phyloP scores from a whole-genome alignment of 148 eudicot species.

The Bassia scoparia region DNA sequence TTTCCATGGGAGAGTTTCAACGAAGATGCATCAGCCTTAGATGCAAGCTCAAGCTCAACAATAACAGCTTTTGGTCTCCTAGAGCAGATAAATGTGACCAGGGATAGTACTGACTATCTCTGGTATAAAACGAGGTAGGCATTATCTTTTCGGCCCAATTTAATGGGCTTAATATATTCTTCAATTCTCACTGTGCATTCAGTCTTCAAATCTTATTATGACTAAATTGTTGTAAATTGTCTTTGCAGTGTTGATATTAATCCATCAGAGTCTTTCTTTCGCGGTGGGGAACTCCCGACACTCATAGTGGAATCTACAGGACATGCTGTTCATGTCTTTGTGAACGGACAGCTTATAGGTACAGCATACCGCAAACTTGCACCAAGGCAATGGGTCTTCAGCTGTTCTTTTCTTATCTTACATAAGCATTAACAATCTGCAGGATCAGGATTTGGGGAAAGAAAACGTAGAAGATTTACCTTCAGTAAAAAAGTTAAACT shows the following conservation, averaged over 20 bases:
- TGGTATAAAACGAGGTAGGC: slow-evolving; percentile 90
- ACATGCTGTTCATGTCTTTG: slow-evolving; percentile 78
- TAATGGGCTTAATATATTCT: not conserved
- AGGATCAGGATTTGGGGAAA: slow-evolving; percentile 81
- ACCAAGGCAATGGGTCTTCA: not conserved
- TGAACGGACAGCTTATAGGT: slow-evolving; percentile 88
- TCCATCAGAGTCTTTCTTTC: slow-evolving; percentile 71
- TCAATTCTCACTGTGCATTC: not conserved
- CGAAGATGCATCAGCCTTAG: slow-evolving; percentile 61
- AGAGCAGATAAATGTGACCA: slow-evolving; percentile 90
- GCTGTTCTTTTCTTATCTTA: slow-evolving; percentile 15
- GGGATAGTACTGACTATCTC: slow-evolving; percentile 83
- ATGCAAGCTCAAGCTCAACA: slow-evolving; percentile 45
- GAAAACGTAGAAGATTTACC: slow-evolving; percentile 52
- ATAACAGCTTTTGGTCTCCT: slow-evolving; percentile 63
- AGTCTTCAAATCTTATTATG: not conserved
- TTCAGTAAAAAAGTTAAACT: slow-evolving; percentile 54
- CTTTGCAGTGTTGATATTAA: slow-evolving; percentile 59
- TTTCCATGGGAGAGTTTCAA: slow-evolving; percentile 74
- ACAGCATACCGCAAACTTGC: slow-evolving; percentile 1
- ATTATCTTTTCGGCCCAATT: not conserved
- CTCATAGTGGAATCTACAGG: slow-evolving; percentile 74
- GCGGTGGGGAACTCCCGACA: slow-evolving; percentile 66
- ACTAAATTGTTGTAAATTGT: not conserved
- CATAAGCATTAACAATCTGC: slow-evolving; percentile 9